Conservation (phyloP, 2,329 filamentous ascomycete species). For the Trichoderma sp. region DNA sequence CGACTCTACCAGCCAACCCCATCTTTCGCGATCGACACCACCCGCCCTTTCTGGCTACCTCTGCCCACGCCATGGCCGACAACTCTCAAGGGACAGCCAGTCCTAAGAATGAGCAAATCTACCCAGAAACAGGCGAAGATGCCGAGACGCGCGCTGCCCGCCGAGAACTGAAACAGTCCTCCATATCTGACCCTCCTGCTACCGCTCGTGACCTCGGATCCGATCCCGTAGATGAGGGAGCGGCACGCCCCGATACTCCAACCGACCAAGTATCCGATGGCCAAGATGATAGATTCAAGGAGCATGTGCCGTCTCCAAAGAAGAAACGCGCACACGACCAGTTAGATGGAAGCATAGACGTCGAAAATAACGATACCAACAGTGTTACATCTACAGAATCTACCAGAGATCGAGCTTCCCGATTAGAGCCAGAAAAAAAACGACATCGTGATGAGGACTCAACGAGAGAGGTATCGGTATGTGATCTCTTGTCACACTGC, state of each 20-base stretch:
- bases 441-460: slow-evolving; percentile 57
- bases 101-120: slow-evolving; percentile 41
- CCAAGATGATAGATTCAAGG: slow-evolving; percentile 45
- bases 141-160: slow-evolving; percentile 64
- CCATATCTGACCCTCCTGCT: slow-evolving; percentile 54
- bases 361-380: slow-evolving; percentile 46
- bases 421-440: slow-evolving; percentile 65
- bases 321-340: slow-evolving; percentile 66
- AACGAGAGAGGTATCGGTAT: slow-evolving; percentile 39
- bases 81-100: slow-evolving; percentile 43
- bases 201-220: slow-evolving; percentile 2
- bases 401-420: slow-evolving; percentile 50
- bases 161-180: slow-evolving; percentile 65
- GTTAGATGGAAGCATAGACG: slow-evolving; percentile 52
- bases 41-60: slow-evolving; percentile 25
- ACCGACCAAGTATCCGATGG: slow-evolving; percentile 39
- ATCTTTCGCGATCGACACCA: slow-evolving; percentile 26
- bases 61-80: slow-evolving; percentile 45
- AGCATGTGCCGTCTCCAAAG: slow-evolving; percentile 61
- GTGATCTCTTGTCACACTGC: slow-evolving; percentile 25
- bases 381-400: slow-evolving; percentile 47
- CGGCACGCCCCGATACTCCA: slow-evolving; percentile 37
- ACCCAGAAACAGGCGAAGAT: slow-evolving; percentile 54
- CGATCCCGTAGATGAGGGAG: slow-evolving; percentile 31
- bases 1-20: slow-evolving; percentile 11